Evolutionary conservation across 208 protist genomes (phyloP).

Genomic region (Crithidia acanthocephali): DNA sequence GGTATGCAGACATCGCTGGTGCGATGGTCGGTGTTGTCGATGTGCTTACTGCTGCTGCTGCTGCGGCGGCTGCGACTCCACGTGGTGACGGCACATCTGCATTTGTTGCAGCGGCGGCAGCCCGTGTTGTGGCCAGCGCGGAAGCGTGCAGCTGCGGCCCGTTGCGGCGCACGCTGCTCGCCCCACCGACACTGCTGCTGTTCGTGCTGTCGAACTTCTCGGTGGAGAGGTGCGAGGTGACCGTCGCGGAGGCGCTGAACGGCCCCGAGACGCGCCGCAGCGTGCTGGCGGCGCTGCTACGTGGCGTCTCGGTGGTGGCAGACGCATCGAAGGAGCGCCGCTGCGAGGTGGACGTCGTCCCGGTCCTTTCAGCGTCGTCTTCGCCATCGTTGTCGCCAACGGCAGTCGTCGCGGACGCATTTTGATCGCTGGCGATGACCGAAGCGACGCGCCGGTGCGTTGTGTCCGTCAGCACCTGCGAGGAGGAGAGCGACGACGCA

Average conservation of each 20-base stretch:
- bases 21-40: no score
- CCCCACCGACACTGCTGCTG: neutral
- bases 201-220: neutral
- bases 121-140: neutral
- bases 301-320: neutral
- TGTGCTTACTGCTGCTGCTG: no score
- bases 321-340: neutral
- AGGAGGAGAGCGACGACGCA: slow-evolving; percentile 8
- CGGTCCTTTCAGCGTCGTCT: neutral
- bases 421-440: neutral
- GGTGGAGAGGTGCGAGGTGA: neutral
- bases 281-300: neutral
- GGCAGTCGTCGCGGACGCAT: neutral
- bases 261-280: neutral
- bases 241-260: neutral
- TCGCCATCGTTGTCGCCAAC: neutral
- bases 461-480: neutral
- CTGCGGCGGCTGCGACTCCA: neutral
- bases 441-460: neutral
- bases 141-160: neutral
- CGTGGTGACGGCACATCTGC: neutral
- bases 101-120: neutral
- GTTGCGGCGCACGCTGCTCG: neutral
- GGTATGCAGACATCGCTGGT: no score
- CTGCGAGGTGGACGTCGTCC: neutral